Base-by-base conservation (phyloP, 2,329 filamentous ascomycete genomes). In the Diaporthe destruens region DNA sequence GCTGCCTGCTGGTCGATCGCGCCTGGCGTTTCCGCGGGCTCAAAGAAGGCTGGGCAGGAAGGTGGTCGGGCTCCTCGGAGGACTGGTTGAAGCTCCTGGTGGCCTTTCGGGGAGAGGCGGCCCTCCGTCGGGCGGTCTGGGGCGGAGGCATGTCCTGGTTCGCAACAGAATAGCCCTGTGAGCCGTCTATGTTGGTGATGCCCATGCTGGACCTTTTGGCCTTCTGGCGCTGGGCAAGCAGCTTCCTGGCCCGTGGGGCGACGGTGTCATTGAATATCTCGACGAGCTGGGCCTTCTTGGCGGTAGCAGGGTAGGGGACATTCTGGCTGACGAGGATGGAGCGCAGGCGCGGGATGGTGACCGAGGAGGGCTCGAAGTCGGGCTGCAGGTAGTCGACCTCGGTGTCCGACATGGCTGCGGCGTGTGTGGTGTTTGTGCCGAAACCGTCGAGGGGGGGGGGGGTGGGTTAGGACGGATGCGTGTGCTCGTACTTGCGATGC, bases 301-400 rank as follows among this genome's bases (percentile, higher is more conserved):
- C 95, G 6, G 92, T 95, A 0, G 94, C 92, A 6, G 95, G 92
- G 80, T 98, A 98, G 49, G 90, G 85, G 78, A 98, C 86, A 80
- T 95, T 93, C 84, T 99, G 94, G 76, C 91, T 93, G 78, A 98
- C 93, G 72, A 99, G 90, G 76, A 98, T 97, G 63, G 93, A 96
- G 78, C 96, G 94, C 77, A 99, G 87, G 57, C 93, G 93, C 36
- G 96, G 95, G 65, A 98, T 91, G 1, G 95, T 98, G 75, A 98
- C 89, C 75, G 89, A 90, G 79, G 88, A 88, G 25, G 96, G 91
- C 81, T 99, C 94, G 81, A 98, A 98, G 78, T 90, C 94, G 70
- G 94, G 89, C 79, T 95, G 91, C 42, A 98, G 91, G 81, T 98
- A 99, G 76, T 94, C 93, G 77, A 92, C 83, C 76, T 95, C 93